Conservation (phyloP, 2,329 filamentous ascomycete species). For the Calonectria pseudoreteaudii region DNA sequence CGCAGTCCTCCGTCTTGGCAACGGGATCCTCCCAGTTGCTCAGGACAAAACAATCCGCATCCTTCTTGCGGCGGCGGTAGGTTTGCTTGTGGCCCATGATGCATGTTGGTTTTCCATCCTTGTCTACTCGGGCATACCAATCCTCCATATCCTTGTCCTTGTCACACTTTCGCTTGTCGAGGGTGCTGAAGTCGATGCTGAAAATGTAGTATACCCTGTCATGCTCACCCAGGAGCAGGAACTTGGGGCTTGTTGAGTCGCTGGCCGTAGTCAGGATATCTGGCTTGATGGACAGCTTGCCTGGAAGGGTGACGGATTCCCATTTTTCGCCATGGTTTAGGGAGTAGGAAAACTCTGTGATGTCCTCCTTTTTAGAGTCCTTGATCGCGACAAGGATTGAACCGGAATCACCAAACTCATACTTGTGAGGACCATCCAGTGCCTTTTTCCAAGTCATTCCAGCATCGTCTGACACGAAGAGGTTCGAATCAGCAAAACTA, state of each 20-base stretch:
- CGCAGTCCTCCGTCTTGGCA: conserved; percentile 78
- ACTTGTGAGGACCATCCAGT: conserved; percentile 87
- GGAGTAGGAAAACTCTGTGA: conserved; percentile 77
- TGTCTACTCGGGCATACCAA: conserved; percentile 87
- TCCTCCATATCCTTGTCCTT: conserved; percentile 80
- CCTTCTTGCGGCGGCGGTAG: conserved; percentile 86
- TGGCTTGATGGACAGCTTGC: conserved; percentile 75
- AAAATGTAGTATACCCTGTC: conserved; percentile 73
- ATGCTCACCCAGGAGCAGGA: conserved; percentile 78
- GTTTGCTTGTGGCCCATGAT: conserved; percentile 97
- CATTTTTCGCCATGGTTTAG: conserved; percentile 90
- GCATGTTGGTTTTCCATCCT: conserved; percentile 84
- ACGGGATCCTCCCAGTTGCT: conserved; percentile 84
- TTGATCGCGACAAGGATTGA: conserved; percentile 86
- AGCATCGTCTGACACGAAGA: conserved; percentile 92
- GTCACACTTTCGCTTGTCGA: conserved; percentile 84
- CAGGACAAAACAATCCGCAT: conserved; percentile 89
- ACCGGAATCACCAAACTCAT: conserved; percentile 95
- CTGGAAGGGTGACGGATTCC: conserved; percentile 76
- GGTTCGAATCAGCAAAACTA: conserved; percentile 77
- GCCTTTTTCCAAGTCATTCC: conserved; percentile 85
- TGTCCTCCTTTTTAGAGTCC: conserved; percentile 74
- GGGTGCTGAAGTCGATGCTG: conserved; percentile 83
- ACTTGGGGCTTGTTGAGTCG: conserved; percentile 93
- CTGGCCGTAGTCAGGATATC: conserved; percentile 85